Evolutionary conservation across 2,329 filamentous ascomycete species (phyloP).

Genomic region (Conoideocrella luteorostrata): DNA sequence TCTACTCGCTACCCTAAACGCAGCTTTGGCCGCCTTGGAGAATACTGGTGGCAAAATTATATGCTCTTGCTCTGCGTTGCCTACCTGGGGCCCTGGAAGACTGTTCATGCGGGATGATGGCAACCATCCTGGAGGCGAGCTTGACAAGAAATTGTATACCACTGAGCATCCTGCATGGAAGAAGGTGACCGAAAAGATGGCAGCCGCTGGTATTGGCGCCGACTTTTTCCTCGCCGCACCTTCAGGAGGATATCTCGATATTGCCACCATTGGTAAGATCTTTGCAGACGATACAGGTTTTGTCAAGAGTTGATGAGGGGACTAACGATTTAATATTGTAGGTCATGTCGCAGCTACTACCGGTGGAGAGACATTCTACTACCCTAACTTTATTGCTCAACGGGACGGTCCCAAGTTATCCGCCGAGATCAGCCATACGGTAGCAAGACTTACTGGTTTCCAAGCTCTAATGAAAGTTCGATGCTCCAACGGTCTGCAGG

Average conservation of each 20-base stretch:
- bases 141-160: conserved; percentile 84
- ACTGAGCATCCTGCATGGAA: conserved; percentile 87
- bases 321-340: conserved; percentile 20
- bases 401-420: conserved; percentile 80
- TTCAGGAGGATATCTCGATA: conserved; percentile 83
- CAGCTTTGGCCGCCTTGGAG: conserved; percentile 76
- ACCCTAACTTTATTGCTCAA: conserved; percentile 87
- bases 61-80: conserved; percentile 78
- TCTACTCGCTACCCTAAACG: conserved; percentile 74
- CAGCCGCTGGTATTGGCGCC: conserved; percentile 75
- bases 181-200: conserved; percentile 81
- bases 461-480: conserved; percentile 97
- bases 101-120: conserved; percentile 83
- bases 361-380: conserved; percentile 95
- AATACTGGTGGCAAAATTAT: conserved; percentile 88
- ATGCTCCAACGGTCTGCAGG: conserved; percentile 92
- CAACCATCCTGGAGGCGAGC: conserved; percentile 78
- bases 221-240: conserved; percentile 95
- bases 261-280: conserved; percentile 74
- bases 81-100: conserved; percentile 84
- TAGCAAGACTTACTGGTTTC: conserved; percentile 87
- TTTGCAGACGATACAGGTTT: neutral
- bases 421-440: conserved; percentile 77
- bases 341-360: conserved; percentile 80
- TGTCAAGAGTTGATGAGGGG: neutral